A percentile compares a stretch with the other conserved stretches of the same genome.
These are phyloP conservation scores for Venturia oleaginea DNA, from an alignment of 2,329 filamentous ascomycete genomes.

Conservation along the genomic window DNA sequence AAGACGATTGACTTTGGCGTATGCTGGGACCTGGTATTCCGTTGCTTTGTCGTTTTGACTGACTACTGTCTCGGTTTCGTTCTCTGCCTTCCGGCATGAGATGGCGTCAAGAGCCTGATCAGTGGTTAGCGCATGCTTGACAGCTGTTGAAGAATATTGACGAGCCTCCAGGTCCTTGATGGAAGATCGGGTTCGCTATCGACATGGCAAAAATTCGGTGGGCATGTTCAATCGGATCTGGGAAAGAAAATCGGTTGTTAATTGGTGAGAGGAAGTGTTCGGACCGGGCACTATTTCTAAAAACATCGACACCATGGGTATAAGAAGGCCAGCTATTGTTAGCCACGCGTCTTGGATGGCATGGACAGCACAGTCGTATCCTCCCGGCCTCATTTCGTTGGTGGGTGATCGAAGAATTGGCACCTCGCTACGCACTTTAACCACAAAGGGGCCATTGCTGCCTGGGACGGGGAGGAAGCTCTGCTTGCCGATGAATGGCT, in stretches of 20 bases:
- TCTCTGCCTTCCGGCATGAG: conserved; percentile 2
- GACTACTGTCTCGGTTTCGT: not conserved
- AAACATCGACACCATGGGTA: conserved; percentile 3
- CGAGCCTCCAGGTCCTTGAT: not conserved
- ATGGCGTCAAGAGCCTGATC: not conserved
- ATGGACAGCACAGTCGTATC: not conserved
- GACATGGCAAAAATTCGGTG: not conserved
- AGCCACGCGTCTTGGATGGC: not conserved
- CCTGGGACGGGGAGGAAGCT: not conserved
- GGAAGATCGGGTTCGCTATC: not conserved
- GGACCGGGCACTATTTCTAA: not conserved
- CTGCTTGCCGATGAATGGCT: not conserved
- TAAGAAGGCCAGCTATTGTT: not conserved
- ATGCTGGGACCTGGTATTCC: not conserved
- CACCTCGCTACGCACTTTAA: not conserved
- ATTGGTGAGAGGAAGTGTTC: not conserved
- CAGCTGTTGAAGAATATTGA: not conserved
- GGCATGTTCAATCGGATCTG: not conserved
- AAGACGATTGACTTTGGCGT: not conserved
- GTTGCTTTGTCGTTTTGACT: not conserved
- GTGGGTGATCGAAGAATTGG: not conserved
- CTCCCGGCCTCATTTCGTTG: not conserved
- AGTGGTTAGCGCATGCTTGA: not conserved
- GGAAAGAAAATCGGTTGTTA: not conserved
- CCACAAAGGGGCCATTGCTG: not conserved